Evolutionary conservation across 495 filamentous ascomycete genomes (phyloP), one percentile per base, ranked within the genome.

Genomic region (Aspergillus ellipticus): DNA sequence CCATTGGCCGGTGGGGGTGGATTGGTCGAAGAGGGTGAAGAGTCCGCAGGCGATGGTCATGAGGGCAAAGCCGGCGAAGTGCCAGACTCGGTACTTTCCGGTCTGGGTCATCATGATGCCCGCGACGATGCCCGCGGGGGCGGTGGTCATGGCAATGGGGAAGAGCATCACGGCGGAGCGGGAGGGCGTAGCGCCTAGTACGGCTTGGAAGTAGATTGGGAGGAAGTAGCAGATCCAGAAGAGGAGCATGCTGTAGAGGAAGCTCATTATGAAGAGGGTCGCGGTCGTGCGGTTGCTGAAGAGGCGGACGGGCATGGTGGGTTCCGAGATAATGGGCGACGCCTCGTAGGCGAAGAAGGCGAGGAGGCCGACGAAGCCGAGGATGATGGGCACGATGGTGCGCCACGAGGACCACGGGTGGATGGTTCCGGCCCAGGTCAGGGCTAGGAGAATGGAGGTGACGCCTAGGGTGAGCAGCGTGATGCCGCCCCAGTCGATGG

Each of bases 401-500:
- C 70, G 71, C 59, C 65, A 75, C 4, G 56, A 59, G 17, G 53
- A 53, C 81, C 81, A 84, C 1, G 65, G 46, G 56, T 73, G 80
- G 60, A 71, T 63, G 1, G 70, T 59, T 11, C 79, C 80, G 2
- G 74, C 79, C 77, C 79, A 82, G 1, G 70, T 73, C 3, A 83
- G 21, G 0, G 69, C 73, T n/a, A 85, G 68, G 28, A 84, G 63
- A 42, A 84, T 71, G 9, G 66, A 65, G 4, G 76, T 74, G 0
- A 65, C 63, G 0, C 70, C 65, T n/a, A 63, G 69, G 7, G 80
- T 67, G 60, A 85, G 83, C n/a, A 82, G 8, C 4, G 73, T 46
- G 19, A 65, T 62, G 0, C 82, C 82, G 21, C 77, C 17, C 74
- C 76, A 82, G 61, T 85, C 81, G 13, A 82, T 64, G 20, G 56